A percentile compares a stretch with the other conserved stretches of the same genome.
phyloP scores from a whole-genome alignment of 192 early-diverging fungal species.

The Linnemannia zychae region DNA sequence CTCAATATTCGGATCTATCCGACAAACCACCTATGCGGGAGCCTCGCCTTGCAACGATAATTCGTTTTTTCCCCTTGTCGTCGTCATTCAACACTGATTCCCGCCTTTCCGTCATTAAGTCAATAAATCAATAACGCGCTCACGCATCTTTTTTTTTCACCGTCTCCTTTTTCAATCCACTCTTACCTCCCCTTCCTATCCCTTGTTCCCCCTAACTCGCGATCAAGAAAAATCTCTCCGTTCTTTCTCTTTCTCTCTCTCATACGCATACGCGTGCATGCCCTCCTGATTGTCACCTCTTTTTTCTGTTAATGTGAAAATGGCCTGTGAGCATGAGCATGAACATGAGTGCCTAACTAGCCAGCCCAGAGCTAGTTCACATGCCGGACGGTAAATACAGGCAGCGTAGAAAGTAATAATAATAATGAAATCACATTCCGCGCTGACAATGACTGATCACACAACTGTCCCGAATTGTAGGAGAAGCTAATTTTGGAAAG shows the following conservation, averaged over 20 bases:
- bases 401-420: not conserved
- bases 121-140: not conserved
- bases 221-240: not conserved
- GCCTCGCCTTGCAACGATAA: not conserved
- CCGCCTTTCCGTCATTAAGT: too few relatives aligned
- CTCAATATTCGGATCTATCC: not conserved
- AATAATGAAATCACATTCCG: not conserved
- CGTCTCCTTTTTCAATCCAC: not conserved
- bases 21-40: not conserved
- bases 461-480: too few relatives aligned
- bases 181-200: not conserved
- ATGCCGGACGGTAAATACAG: not conserved
- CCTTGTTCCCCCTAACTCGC: not conserved
- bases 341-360: not conserved
- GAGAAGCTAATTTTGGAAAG: constrained; percentile 3
- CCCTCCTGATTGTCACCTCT: not conserved
- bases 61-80: not conserved
- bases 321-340: not conserved
- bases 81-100: not conserved
- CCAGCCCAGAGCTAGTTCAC: not conserved
- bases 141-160: not conserved
- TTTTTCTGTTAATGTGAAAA: not conserved
- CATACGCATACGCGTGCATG: not conserved
- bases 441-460: not conserved
- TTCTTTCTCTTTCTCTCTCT: not conserved